phyloP scores from a whole-genome alignment of 1,284 basidiomycete species.

The Xerocomus nothofagi region DNA sequence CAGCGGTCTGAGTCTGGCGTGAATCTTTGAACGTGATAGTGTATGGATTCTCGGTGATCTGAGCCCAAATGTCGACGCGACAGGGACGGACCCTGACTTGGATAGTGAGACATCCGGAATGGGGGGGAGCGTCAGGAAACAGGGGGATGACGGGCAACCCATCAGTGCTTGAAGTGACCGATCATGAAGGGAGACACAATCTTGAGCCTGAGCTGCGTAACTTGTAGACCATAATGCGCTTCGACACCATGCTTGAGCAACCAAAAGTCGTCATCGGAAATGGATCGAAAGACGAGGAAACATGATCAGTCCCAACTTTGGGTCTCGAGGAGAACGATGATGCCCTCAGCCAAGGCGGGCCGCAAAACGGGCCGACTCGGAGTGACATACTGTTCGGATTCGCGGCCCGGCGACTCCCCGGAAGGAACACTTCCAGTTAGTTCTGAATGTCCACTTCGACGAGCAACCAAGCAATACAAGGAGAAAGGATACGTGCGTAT shows the following conservation, averaged over 20 bases:
- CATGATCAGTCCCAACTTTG: not conserved
- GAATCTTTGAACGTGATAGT: slow-evolving; percentile 58
- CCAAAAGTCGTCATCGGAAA: slow-evolving; percentile 63
- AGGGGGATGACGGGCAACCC: slow-evolving; percentile 55
- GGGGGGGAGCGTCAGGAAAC: slow-evolving; percentile 60
- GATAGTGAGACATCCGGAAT: slow-evolving; percentile 37
- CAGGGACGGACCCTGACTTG: slow-evolving; percentile 38
- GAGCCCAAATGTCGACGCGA: slow-evolving; percentile 18
- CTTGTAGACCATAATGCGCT: slow-evolving; percentile 56
- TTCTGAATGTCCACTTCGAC: not conserved
- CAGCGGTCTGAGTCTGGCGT: slow-evolving; percentile 27
- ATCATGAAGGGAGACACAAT: slow-evolving; percentile 60
- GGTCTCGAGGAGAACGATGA: not conserved
- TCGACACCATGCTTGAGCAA: slow-evolving; percentile 65
- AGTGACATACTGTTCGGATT: too few relatives aligned
- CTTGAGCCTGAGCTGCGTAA: slow-evolving; percentile 44
- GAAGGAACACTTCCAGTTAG: not conserved
- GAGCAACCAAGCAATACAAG: not conserved
- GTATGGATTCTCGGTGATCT: slow-evolving; percentile 58
- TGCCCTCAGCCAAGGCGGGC: not conserved
- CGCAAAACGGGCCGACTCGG: not conserved
- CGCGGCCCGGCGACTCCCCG: slow-evolving; percentile 7
- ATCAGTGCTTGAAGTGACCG: slow-evolving; percentile 55
- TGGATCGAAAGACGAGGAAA: not conserved
- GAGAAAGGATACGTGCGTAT: slow-evolving; percentile 1